A percentile compares a stretch with the other conserved stretches of the same genome.
Conservation (phyloP, 257 asterid species). For the Oldenlandia corymbosa region DNA sequence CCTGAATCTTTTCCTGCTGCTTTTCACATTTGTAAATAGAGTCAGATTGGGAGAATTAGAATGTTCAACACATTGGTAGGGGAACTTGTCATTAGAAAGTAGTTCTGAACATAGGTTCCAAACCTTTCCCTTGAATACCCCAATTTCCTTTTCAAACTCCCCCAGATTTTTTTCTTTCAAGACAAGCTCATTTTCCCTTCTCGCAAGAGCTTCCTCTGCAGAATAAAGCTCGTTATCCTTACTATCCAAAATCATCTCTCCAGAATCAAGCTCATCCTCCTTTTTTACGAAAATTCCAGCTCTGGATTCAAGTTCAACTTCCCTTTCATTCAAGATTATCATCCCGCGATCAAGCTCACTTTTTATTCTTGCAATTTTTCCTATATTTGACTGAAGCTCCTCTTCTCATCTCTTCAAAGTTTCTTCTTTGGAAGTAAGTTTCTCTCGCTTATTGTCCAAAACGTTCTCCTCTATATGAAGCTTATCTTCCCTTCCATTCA, state of each 20-base stretch:
- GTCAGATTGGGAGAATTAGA: too few species aligned
- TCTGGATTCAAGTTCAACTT: too few species aligned
- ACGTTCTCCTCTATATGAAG: neutral
- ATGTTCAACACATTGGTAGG: too few species aligned
- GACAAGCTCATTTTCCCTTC: constrained; percentile 5
- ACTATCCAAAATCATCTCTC: neutral
- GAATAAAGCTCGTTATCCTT: neutral
- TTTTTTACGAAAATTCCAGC: neutral
- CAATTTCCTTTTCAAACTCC: neutral
- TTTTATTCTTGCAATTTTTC: neutral
- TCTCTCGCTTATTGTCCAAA: too few species aligned
- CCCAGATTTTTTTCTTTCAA: neutral
- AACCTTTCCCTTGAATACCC: neutral
- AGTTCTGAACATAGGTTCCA: neutral
- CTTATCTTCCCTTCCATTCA: neutral
- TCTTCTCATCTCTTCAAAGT: too few species aligned
- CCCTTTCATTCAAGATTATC: too few species aligned
- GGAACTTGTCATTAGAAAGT: too few species aligned
- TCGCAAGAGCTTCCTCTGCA: neutral
- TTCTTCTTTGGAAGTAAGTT: too few species aligned
- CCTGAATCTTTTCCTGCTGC: too few species aligned
- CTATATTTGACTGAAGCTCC: neutral
- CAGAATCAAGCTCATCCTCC: neutral
- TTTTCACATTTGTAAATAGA: too few species aligned
- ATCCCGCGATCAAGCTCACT: neutral